Evolutionary conservation across 1,284 basidiomycete genomes (phyloP).

Genomic region (Apiotrichum domesticum): DNA sequence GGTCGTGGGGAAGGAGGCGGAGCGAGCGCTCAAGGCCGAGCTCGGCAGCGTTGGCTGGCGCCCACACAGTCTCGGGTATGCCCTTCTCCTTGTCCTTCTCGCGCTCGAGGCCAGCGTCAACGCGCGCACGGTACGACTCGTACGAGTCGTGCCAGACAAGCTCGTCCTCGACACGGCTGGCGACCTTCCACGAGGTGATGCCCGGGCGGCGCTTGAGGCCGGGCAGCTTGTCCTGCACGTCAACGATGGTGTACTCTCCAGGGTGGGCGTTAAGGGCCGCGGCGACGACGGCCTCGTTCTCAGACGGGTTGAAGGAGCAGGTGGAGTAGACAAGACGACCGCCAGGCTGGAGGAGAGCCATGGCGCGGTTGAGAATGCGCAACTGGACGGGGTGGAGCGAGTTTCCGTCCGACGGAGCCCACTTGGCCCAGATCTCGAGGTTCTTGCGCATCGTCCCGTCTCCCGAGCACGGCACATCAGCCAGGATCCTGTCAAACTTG

Average conservation of each 20-base stretch:
- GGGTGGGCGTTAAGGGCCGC: conserved; percentile 67
- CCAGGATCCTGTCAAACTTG: conserved; percentile 87
- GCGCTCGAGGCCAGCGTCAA: conserved; percentile 25
- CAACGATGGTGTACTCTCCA: conserved; percentile 78
- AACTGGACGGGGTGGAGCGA: conserved; percentile 89
- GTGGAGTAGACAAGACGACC: conserved; percentile 97
- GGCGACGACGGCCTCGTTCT: conserved; percentile 95
- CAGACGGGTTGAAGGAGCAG: conserved; percentile 93
- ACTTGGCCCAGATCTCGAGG: conserved; percentile 87
- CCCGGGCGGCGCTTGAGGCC: conserved; percentile 70
- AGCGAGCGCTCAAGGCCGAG: conserved; percentile 66
- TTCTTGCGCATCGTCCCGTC: conserved; percentile 97
- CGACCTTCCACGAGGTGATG: conserved; percentile 66
- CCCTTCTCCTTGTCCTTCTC: conserved; percentile 46
- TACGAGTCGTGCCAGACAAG: conserved; percentile 35
- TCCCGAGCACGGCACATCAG: conserved; percentile 92
- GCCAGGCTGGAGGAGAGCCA: conserved; percentile 77
- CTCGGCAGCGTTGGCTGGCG: conserved; percentile 59
- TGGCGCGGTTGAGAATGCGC: conserved; percentile 84
- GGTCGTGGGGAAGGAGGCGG: conserved; percentile 87
- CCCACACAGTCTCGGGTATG: conserved; percentile 70
- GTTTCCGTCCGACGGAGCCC: conserved; percentile 83
- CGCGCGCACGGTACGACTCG: conserved; percentile 27
- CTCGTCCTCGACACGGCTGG: conserved; percentile 27
- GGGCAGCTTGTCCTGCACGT: conserved; percentile 67